These are phyloP conservation scores for Populus trichocarpa DNA, from an alignment of 441 rosid species.

Conservation along the genomic window DNA sequence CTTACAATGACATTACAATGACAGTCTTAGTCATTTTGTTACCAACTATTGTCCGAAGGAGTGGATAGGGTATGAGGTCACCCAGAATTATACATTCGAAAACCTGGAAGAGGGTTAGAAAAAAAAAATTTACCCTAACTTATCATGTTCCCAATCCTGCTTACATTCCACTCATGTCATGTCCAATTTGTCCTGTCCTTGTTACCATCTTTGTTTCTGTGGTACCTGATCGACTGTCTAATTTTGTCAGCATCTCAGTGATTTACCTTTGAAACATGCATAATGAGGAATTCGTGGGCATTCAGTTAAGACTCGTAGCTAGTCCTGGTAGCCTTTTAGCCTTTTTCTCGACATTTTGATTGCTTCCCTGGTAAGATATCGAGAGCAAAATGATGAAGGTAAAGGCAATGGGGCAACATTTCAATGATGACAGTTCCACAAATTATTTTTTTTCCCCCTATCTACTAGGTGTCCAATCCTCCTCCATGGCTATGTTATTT, in stretches of 20 bases:
- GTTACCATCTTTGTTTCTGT: background rate
- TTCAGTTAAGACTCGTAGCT: no score
- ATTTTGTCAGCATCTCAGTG: no score
- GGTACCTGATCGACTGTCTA: background rate
- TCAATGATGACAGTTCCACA: background rate
- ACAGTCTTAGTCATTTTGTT: background rate
- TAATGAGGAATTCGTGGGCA: no score
- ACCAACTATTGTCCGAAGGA: background rate
- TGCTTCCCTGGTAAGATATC: background rate
- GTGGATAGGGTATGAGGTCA: conserved; percentile 2
- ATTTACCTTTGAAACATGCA: background rate
- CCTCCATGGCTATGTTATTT: no score
- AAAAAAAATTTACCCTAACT: background rate
- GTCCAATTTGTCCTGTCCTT: background rate
- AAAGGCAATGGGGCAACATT: background rate
- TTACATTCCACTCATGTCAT: conserved; percentile 13
- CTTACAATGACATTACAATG: background rate
- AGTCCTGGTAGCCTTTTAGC: background rate
- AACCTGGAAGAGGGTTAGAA: no score
- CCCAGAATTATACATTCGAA: background rate
- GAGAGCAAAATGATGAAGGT: background rate
- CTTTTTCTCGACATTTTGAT: background rate
- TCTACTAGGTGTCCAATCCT: background rate
- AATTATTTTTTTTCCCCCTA: background rate
- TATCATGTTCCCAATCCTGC: conserved; percentile 23